Base-by-base conservation (phyloP, 2,329 filamentous ascomycete genomes). In the Cladosporium sp. region DNA sequence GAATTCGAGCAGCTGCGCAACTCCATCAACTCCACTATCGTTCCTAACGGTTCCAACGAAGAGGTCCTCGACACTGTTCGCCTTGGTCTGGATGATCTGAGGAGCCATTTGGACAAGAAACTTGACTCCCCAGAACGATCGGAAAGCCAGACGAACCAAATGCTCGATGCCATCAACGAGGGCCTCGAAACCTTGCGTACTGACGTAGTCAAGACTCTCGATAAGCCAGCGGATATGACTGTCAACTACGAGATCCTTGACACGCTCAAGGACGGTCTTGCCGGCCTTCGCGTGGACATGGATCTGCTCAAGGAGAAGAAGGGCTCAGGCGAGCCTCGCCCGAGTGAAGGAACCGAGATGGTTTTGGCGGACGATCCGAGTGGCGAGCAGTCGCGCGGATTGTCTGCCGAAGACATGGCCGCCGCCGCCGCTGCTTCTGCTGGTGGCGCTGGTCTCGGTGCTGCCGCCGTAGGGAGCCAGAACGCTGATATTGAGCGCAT, bases 221-320 rank as follows among this genome's bases (percentile, higher is more conserved):
- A 92, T 63, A 93, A 89, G 69, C 87, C 90, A 4, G 74, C 82
- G 0, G 90, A 95, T 59, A 78, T 92, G 67, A 91, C 86, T 0
- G 84, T 88, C 51, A 92, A 87, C 53, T 88, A 95, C 56, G 90
- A 96, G 68, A 91, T 96, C 46, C 76, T 96, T 1, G 88, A 95
- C 53, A 88, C 88, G 0, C 77, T 97, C 50, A 94, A 86, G 65
- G 78, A 83, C n/a, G 91, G 90, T 0, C 74, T 97, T 7, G 83
- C 86, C 38, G 79, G 78, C 33, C 77, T 97, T 13, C 83, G 84
- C 47, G 77, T 80, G 2, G 91, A 96, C 42, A 87, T 96, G 56
- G 86, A 90, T 50, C 77, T 78, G 16, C 75, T 96, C 33, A 86
- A 86, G n/a, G 81, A 85, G 19, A 70, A 68, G 63, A 60, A 8